Base-by-base conservation (phyloP, 2,329 filamentous ascomycete genomes). In the Apiospora phragmitis region DNA sequence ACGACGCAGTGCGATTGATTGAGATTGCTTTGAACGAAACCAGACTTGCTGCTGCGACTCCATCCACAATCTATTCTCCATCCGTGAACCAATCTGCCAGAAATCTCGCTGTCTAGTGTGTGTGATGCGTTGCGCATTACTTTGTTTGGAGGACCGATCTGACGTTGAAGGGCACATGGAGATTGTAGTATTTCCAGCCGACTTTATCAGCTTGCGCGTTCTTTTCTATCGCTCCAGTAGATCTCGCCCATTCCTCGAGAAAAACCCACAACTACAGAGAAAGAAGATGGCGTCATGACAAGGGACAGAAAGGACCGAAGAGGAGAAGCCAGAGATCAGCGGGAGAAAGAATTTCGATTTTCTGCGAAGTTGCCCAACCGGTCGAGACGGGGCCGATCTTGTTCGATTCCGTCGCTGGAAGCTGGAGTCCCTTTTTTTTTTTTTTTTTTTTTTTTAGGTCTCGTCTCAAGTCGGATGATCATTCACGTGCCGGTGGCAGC, bases 391-490 rank as follows among this genome's bases (percentile, higher is more conserved):
- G 18, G 43, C 43, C 51, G 51, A 62, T 62, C 51, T 35, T 62
- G 29, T 62, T 59, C 16, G 26, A 16, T 38, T 62, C 3, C 7
- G 45, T 49, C 45, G 45, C 43, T 45, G 18, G n/a, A 9, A 49
- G 21, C 21, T 5, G 3, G 16, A 4, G 29, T 59, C 16, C 9
- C 35, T 59, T 32, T 59, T 32, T 59, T n/a, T n/a, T n/a, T n/a
- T n/a, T n/a, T n/a, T n/a, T n/a, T n/a, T n/a, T n/a, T n/a, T n/a
- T n/a, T n/a, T n/a, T n/a, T n/a, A n/a, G n/a, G n/a, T n/a, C n/a
- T 62, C 55, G 55, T 62, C 32, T 62, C 55, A 62, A 49, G 32
- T 62, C 55, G 55, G 55, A 38, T 16, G 55, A 62, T 62, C 55
- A 62, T 62, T 62, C 55, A 38, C 55, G 55, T 62, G 55, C 55